Conservation (phyloP, 1,284 basidiomycete genomes). For the Golubevia sp. region DNA sequence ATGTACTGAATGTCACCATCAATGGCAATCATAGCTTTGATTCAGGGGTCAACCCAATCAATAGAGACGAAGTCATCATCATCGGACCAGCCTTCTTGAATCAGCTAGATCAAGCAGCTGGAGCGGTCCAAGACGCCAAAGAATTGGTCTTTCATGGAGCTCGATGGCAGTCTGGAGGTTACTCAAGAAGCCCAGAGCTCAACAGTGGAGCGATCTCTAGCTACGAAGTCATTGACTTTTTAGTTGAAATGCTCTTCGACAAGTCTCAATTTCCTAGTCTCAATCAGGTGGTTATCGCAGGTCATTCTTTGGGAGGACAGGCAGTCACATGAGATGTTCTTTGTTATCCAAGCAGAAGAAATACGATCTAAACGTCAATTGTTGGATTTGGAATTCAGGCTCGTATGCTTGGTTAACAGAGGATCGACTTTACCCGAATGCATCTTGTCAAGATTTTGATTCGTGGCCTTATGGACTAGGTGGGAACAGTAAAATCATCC, state of each 20-base stretch:
- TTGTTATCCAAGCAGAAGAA: slow-evolving; percentile 22
- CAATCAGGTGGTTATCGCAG: slow-evolving; percentile 31
- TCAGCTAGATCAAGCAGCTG: slow-evolving; percentile 20
- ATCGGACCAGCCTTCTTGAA: slow-evolving; percentile 46
- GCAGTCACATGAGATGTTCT: slow-evolving; percentile 40
- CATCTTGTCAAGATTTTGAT: slow-evolving; percentile 14
- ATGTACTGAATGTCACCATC: slow-evolving; percentile 18
- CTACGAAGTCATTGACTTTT: slow-evolving; percentile 37
- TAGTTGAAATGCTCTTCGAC: slow-evolving; percentile 41
- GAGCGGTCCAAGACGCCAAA: slow-evolving; percentile 22
- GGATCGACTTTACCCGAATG: slow-evolving; percentile 18
- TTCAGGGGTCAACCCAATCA: too few relatives aligned
- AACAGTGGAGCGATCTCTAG: slow-evolving; percentile 17
- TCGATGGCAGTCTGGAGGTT: slow-evolving; percentile 43
- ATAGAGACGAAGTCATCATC: slow-evolving; percentile 29
- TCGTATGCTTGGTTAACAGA: slow-evolving; percentile 34
- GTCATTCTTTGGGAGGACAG: slow-evolving; percentile 53
- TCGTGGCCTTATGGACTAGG: slow-evolving; percentile 38
- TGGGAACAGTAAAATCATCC: slow-evolving; percentile 20
- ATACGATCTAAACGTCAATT: slow-evolving; percentile 17
- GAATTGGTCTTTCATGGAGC: slow-evolving; percentile 39
- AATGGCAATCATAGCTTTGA: slow-evolving; percentile 16
- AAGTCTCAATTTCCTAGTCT: slow-evolving; percentile 33
- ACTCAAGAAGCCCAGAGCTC: slow-evolving; percentile 21
- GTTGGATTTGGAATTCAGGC: slow-evolving; percentile 48